Percentiles rank a stretch among this genome's conserved stretches.
These are phyloP conservation scores for Draba incana DNA, from an alignment of 345 rosid genomes.

Conservation along the genomic window DNA sequence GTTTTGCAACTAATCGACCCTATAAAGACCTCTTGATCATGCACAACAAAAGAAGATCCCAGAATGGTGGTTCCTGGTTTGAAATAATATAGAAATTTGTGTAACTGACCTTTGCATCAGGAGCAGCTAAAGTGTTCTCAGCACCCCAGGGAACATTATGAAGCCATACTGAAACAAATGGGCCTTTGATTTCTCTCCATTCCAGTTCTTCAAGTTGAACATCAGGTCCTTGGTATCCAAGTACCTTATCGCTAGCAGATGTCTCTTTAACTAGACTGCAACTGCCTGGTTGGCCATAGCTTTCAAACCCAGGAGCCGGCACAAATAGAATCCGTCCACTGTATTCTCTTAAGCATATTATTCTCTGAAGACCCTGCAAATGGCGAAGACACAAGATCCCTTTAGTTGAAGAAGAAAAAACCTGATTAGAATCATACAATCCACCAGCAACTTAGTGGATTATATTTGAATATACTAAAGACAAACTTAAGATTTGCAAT, in stretches of 20 bases:
- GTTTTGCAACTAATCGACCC: conserved; percentile 6
- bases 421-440: not conserved
- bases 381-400: not conserved
- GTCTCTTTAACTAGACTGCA: conserved; percentile 44
- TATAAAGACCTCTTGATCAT: not conserved
- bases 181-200: conserved; percentile 89
- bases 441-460: not conserved
- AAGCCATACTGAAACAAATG: conserved; percentile 94
- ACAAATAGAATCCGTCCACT: conserved; percentile 74
- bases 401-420: conserved; percentile 17
- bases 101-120: conserved; percentile 78
- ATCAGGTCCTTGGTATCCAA: conserved; percentile 72
- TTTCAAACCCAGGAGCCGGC: conserved; percentile 93
- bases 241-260: conserved; percentile 32
- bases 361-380: conserved; percentile 72
- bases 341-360: conserved; percentile 68
- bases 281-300: conserved; percentile 63
- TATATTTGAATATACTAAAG: not conserved
- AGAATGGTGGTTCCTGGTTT: not conserved
- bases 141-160: conserved; percentile 98
- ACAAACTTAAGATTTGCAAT: conserved; percentile 14
- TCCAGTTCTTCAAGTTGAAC: conserved; percentile 48
- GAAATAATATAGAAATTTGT: not conserved
- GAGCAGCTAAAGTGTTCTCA: conserved; percentile 86
- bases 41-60: not conserved